Evolutionary conservation across 2,329 filamentous ascomycete genomes (phyloP), one percentile per base, ranked within the genome.

Genomic region (Rutstroemia sp.): DNA sequence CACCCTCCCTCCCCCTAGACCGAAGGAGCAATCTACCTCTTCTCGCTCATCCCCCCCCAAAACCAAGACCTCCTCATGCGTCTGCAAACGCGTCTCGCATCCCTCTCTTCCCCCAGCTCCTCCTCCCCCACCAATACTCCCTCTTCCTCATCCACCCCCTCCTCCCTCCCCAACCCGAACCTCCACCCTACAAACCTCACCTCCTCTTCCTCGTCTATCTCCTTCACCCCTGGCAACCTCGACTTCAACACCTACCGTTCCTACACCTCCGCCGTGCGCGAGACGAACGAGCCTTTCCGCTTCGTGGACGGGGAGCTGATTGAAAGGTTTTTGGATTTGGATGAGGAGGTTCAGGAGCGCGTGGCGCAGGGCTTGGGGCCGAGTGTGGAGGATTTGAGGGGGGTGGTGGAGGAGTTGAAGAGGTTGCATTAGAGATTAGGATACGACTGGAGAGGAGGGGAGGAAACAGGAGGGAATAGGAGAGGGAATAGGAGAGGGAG

Each of bases 301-400:
- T 97, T 97, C 65, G 82, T 99, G 12, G 94, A 99, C 67, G 94
- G 92, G 0, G 92, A 96, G 69, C 76, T 97, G 65, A 78, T 99
- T 12, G 92, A 97, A 73, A 73, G 82, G 51, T 96, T 96, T 68
- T 71, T 97, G 62, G 85, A 91, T 61, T 75, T 88, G 60, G 76
- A 80, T 47, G 82, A 86, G 55, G 74, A 75, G 39, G 73, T 73
- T 42, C 83, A 85, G 71, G 74, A 73, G 63, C 69, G 73, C 54
- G 74, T 80, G 50, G 83, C 75, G 57, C 69, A 76, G 69, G 83
- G 75, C 49, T 77, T 78, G 61, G 86, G 75, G 54, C 84, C 75
- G 60, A 81, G 75, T 75, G 71, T 89, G 61, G 78, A 85, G 70
- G 69, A 83, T 74, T 79, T 87, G 72, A 75, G 83, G 49, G 80